A percentile compares a stretch with the other conserved stretches of the same genome.
Evolutionary conservation across 495 filamentous ascomycete species (phyloP).

Genomic region (Staphylotrichum tortipilum): DNA sequence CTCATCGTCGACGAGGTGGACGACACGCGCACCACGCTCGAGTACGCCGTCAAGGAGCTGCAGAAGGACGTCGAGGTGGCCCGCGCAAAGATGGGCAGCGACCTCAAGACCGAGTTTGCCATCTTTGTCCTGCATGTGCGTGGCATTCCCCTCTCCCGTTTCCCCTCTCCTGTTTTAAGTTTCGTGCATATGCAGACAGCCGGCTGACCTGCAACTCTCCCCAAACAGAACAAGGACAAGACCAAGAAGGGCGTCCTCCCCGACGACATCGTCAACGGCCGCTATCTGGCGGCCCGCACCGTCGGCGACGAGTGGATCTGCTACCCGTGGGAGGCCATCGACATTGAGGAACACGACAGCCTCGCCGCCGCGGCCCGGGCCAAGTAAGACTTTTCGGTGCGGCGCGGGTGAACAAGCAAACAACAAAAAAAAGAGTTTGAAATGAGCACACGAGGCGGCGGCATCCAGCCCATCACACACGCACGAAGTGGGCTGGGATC

Average conservation of each 20-base stretch:
- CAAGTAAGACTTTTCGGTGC: constrained; percentile 8
- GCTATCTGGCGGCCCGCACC: constrained; percentile 81
- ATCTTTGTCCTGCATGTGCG: constrained; percentile 94
- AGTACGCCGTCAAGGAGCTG: constrained; percentile 93
- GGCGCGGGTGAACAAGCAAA: background rate
- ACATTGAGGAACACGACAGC: constrained; percentile 88
- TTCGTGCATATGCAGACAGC: too few relatives aligned
- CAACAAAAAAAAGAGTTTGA: background rate
- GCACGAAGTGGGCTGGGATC: too few relatives aligned
- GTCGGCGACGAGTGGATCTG: constrained; percentile 94
- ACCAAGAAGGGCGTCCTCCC: constrained; percentile 82
- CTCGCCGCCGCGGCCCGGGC: constrained; percentile 48
- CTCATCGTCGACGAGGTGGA: constrained; percentile 99
- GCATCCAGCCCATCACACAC: too few relatives aligned
- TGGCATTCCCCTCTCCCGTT: constrained; percentile 14
- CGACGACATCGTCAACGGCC: constrained; percentile 64
- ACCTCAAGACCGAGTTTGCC: constrained; percentile 73
- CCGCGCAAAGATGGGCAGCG: constrained; percentile 55
- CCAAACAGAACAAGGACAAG: constrained; percentile 84
- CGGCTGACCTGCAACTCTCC: background rate
- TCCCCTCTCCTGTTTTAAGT: background rate
- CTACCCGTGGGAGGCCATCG: constrained; percentile 98
- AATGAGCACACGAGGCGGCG: too few relatives aligned
- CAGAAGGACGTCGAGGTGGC: constrained; percentile 91
- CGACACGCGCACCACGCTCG: constrained; percentile 91